These are phyloP conservation scores for Prunus davidiana DNA, from an alignment of 306 rosid genomes.

Conservation along the genomic window DNA sequence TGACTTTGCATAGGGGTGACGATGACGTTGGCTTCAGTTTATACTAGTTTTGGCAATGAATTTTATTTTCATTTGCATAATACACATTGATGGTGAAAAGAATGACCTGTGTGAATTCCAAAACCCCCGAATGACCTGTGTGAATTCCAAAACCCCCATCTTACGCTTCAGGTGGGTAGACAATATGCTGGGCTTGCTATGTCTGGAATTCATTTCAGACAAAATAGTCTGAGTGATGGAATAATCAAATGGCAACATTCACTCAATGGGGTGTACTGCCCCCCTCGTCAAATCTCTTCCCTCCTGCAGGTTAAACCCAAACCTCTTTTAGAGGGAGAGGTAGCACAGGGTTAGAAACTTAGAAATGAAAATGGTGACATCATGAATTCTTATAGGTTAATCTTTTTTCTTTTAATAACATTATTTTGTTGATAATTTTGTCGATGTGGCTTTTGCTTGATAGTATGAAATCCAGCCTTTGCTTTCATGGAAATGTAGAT, in stretches of 20 bases:
- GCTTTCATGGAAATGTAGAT: not conserved
- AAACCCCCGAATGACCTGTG: no score
- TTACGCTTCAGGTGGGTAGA: not conserved
- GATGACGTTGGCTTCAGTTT: not conserved
- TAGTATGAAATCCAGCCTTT: not conserved
- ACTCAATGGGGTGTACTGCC: not conserved
- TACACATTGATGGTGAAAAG: not conserved
- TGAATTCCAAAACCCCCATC: not conserved
- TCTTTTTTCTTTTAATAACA: no score
- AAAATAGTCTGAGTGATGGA: not conserved
- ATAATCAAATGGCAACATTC: not conserved
- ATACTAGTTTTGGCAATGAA: not conserved
- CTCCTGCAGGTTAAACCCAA: no score
- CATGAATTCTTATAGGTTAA: not conserved
- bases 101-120: not conserved
- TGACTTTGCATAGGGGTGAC: not conserved
- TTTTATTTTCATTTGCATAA: no score
- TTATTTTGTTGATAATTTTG: not conserved
- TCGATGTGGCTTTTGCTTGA: not conserved
- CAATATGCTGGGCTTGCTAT: not conserved
- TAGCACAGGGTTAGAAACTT: no score
- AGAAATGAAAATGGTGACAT: not conserved
- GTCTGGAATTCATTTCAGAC: not conserved
- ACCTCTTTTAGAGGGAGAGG: not conserved
- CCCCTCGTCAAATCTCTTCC: no score